Evolutionary conservation across 495 filamentous ascomycete species (phyloP), one percentile per base, ranked within the genome.

Genomic region (Cairneyella variabilis): DNA sequence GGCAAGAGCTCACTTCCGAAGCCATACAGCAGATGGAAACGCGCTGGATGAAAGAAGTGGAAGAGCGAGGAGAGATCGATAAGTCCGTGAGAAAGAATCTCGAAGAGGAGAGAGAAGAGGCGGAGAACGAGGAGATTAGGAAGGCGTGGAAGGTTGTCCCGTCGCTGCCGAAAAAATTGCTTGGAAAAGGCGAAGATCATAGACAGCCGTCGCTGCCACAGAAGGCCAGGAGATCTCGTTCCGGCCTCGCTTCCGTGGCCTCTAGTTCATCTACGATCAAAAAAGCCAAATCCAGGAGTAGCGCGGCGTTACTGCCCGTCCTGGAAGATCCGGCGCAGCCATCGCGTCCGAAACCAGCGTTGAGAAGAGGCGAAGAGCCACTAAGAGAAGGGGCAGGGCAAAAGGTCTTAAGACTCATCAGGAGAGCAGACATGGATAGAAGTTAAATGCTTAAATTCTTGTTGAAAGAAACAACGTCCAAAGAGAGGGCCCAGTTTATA

Each of bases 1-100:
- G 84, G 12, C 86, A 90, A 66, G 77, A 87, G 39, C 68, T 90
- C 44, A 91, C 88, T 1, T 69, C 75, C 26, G 81, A 89, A 62
- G 86, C 83, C 0, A 87, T 91, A 66, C 74, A 81, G 51, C 82
- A 83, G 65, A 77, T 89, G 47, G 70, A 79, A 65, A 84, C 83
- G 66, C 70, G 79, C 32, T 77, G 76, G 59, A 66, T 75, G 55
- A 75, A 72, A 48, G 74, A 77, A 53, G 76, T 78, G 56, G 71
- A 72, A 30, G 48, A 64, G 32, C 69, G 72, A 28, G 51, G 66
- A 25, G 73, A 74, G 56, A 63, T 63, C 11, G 50, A 68, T 54
- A 53, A 39, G 14, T 48, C 43, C 0, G 48, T 51, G 56, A 62
- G 62, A 17, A 55, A 66, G 58, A 53, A 38, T 14, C 52, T 56